Percentiles rank a stretch among this genome's conserved stretches.
These are phyloP conservation scores for Solanum chiquidenum DNA, from an alignment of 257 asterid species.

Conservation along the genomic window DNA sequence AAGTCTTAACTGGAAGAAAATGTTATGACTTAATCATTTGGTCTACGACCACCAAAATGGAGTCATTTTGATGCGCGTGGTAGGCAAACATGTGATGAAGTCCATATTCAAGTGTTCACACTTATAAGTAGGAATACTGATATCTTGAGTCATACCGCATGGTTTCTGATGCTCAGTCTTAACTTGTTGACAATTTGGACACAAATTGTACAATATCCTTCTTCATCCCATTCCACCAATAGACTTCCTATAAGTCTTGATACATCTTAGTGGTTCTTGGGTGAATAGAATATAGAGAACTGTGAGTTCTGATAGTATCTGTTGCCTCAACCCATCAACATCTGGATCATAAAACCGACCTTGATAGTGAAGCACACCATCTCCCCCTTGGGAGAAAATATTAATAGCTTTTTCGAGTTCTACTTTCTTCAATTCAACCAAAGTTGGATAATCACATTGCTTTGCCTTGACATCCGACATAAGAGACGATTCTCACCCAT, in stretches of 20 bases:
- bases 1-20: neutral
- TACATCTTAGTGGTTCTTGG: neutral
- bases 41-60: neutral
- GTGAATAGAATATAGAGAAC: neutral
- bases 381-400: neutral
- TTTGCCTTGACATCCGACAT: too few relatives aligned
- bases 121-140: neutral
- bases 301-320: neutral
- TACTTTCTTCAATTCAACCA: too few relatives aligned
- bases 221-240: neutral
- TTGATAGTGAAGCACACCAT: neutral
- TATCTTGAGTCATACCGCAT: neutral
- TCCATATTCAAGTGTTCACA: neutral
- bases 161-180: neutral
- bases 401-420: too few relatives aligned
- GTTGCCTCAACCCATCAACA: neutral
- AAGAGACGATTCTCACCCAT: too few relatives aligned
- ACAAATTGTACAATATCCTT: too few relatives aligned
- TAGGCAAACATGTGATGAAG: neutral
- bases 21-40: neutral
- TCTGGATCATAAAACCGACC: neutral
- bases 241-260: neutral
- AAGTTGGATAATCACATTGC: too few relatives aligned
- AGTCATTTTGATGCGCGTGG: neutral
- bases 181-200: neutral